Evolutionary conservation across 305 asterid species (phyloP), one percentile per base, ranked within the genome.

Genomic region (Fraxinus xanthoxyloides): DNA sequence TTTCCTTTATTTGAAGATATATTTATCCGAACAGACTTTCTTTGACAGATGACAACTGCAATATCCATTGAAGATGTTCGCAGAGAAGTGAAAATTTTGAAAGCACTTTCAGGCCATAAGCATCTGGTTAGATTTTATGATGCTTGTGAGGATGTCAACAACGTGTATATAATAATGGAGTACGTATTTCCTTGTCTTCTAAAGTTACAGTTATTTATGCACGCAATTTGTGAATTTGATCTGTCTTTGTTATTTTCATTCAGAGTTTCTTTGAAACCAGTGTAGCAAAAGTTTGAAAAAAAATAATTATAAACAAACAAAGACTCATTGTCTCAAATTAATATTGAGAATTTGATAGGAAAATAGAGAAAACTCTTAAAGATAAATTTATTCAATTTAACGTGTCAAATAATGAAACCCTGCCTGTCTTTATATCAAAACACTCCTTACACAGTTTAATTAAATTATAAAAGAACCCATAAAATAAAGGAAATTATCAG

Each of bases 121-220:
- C 93, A 95, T 89, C 92, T 94, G 69, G 93, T 94, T 85, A 89
- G 91, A 83, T 95, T 88, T 92, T 88, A 93, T 76, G 99, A 95
- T 94, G 98, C 97, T 79, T 94, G 95, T 84, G 99, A 95, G 90
- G 99, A 95, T 87, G 84, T 94, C 85, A 92, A 93, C 85, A 92
- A 94, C 81, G 99, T 94, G 78, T 94, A 95, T 92, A 90, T 95
- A 85, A 90, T 92, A 76, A 95, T 95, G 98, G 98, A 93, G 99
- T 95, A 95, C 40, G 99, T 92, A 80, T 78, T 82, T 84, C 85
- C 88, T 74, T 72, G 38, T 80, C 87, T 82, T 72, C 31, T 56
- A 65, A 75, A 69, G 77, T 77, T 84, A 40, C 46, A 69, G 76
- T 75, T 69, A 32, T 69, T 43, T 54, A 28, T 75, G 15, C 82